These are phyloP conservation scores for Yarrowia deformans DNA, from an alignment of 805 yeast genomes.

Conservation along the genomic window DNA sequence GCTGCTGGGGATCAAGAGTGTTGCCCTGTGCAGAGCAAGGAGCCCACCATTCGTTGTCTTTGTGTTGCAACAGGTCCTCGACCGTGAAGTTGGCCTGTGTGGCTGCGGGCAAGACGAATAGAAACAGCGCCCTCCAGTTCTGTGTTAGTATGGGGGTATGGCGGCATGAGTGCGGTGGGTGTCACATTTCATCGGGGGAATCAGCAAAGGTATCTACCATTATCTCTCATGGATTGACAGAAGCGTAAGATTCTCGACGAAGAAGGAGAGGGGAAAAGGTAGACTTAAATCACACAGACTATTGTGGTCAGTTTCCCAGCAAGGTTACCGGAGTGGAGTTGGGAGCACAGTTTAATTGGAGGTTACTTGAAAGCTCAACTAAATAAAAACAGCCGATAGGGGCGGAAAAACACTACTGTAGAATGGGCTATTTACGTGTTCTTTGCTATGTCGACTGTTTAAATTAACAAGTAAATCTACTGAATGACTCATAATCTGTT, in stretches of 20 bases:
- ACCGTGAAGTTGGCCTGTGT: slow-evolving; percentile 31
- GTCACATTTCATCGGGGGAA: slow-evolving; percentile 4
- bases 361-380: neutral
- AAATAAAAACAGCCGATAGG: neutral
- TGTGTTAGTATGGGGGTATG: slow-evolving; percentile 18
- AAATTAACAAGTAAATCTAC: too few species aligned
- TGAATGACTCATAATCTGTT: too few species aligned
- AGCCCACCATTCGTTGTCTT: slow-evolving; percentile 32
- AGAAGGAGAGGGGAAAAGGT: neutral
- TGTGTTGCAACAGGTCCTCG: slow-evolving; percentile 32
- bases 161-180: neutral
- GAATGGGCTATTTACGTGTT: too few species aligned
- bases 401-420: too few species aligned
- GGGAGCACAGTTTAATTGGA: slow-evolving; percentile 9
- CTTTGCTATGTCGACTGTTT: too few species aligned
- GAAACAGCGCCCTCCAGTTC: slow-evolving; percentile 32
- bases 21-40: slow-evolving; percentile 23
- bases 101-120: slow-evolving; percentile 12
- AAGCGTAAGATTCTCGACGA: slow-evolving; percentile 31
- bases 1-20: neutral
- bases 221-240: slow-evolving; percentile 27
- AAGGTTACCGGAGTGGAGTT: neutral
- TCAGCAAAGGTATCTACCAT: slow-evolving; percentile 34
- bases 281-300: slow-evolving; percentile 25
- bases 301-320: neutral